These are phyloP conservation scores for Colletotrichum melonis DNA, from an alignment of 2,329 filamentous ascomycete genomes.

Conservation along the genomic window DNA sequence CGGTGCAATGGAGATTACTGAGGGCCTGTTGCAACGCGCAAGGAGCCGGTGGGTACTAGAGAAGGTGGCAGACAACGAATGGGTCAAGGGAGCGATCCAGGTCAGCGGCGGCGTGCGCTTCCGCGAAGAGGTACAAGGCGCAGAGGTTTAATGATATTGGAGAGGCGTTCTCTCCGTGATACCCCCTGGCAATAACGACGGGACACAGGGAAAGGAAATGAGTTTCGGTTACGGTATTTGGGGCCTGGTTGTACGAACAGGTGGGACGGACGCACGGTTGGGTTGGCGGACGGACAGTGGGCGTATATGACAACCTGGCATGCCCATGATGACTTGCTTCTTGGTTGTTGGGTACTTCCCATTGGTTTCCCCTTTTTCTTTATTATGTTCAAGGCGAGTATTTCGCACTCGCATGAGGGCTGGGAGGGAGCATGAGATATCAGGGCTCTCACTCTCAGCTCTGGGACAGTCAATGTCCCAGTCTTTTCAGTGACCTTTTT, in stretches of 20 bases:
- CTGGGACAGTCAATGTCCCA: neutral
- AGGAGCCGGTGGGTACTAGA: constrained; percentile 81
- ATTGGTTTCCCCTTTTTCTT: constrained; percentile 32
- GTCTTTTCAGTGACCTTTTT: neutral
- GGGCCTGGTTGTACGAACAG: constrained; percentile 26
- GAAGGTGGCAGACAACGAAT: constrained; percentile 77
- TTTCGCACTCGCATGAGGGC: constrained; percentile 15
- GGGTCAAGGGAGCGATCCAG: constrained; percentile 80
- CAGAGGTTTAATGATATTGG: constrained; percentile 55
- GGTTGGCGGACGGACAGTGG: neutral
- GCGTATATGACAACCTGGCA: constrained; percentile 1
- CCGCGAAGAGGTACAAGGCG: constrained; percentile 68
- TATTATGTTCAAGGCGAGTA: constrained; percentile 28
- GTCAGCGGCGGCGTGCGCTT: constrained; percentile 73
- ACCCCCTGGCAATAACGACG: constrained; percentile 18
- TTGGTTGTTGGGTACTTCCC: constrained; percentile 10
- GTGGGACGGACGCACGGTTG: constrained; percentile 3
- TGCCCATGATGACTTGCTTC: constrained; percentile 1
- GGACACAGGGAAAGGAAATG: constrained; percentile 6
- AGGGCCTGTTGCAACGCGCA: constrained; percentile 85
- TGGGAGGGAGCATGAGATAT: neutral
- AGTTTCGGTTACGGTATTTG: constrained; percentile 4
- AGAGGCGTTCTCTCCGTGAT: constrained; percentile 10
- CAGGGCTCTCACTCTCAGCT: neutral
- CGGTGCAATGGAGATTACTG: constrained; percentile 84